These are phyloP conservation scores for Scutellaria barbata DNA, from an alignment of 257 asterid genomes.

Conservation along the genomic window DNA sequence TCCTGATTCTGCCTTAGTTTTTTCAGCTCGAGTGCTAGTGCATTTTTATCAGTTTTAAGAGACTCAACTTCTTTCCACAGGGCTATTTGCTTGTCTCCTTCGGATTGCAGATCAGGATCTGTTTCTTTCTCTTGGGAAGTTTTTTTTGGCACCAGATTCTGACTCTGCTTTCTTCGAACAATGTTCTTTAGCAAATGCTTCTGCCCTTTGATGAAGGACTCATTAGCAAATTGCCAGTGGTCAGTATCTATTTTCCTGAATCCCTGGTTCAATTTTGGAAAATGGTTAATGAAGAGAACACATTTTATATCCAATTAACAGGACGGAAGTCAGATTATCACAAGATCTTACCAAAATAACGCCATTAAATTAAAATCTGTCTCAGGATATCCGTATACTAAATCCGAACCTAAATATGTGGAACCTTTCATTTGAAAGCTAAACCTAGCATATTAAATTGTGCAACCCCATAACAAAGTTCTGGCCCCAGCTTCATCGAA, in stretches of 20 bases:
- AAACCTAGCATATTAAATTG: background rate
- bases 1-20: constrained; percentile 72
- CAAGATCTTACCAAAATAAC: constrained; percentile 1
- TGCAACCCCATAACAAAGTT: background rate
- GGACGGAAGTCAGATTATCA: constrained; percentile 10
- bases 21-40: constrained; percentile 66
- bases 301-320: background rate
- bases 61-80: constrained; percentile 81
- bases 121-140: constrained; percentile 47
- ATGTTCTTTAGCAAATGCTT: constrained; percentile 84
- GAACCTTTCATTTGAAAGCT: background rate
- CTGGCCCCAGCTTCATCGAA: background rate
- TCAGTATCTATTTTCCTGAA: constrained; percentile 88
- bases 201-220: constrained; percentile 76
- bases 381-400: background rate
- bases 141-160: constrained; percentile 48
- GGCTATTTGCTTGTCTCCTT: constrained; percentile 58
- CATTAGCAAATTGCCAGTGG: constrained; percentile 87
- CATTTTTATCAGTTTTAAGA: constrained; percentile 63
- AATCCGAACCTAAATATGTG: background rate
- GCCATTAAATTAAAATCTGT: background rate
- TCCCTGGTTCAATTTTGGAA: constrained; percentile 57
- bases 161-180: constrained; percentile 69
- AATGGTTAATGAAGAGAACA: constrained; percentile 21
- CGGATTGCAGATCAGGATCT: constrained; percentile 40